phyloP scores from a whole-genome alignment of 306 rosid species.

The Ziziphus jujuba region DNA sequence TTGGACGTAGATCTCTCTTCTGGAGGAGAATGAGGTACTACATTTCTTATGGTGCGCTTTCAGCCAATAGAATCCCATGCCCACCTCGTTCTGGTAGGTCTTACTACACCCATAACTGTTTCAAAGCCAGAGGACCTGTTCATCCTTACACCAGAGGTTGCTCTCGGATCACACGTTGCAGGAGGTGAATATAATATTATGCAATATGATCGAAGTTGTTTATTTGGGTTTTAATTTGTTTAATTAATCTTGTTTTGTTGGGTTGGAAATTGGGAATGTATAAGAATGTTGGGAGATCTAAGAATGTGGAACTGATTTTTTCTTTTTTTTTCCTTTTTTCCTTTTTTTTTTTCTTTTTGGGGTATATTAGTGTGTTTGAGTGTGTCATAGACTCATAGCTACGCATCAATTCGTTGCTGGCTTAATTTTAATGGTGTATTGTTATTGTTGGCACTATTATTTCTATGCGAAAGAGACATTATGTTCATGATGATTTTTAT shows the following conservation, averaged over 20 bases:
- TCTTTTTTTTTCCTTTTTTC: no score
- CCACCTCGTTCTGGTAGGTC: conserved; percentile 97
- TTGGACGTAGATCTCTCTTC: conserved; percentile 68
- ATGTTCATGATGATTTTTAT: no score
- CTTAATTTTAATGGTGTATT: not conserved
- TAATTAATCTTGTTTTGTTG: no score
- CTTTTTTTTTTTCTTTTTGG: no score
- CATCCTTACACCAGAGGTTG: conserved; percentile 78
- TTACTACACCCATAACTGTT: conserved; percentile 83
- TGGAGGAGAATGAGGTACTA: conserved; percentile 66
- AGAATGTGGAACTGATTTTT: not conserved
- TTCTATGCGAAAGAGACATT: no score
- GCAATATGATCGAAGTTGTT: no score
- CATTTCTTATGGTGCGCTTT: conserved; percentile 88
- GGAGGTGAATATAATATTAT: conserved; percentile 39
- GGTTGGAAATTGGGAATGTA: no score
- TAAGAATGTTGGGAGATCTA: no score
- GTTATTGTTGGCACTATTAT: not conserved
- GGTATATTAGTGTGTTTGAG: not conserved
- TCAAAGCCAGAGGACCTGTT: conserved; percentile 73
- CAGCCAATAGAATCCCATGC: conserved; percentile 88
- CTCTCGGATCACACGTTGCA: conserved; percentile 73
- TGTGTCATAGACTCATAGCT: not conserved
- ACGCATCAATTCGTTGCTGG: conserved; percentile 32
- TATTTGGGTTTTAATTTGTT: no score